A percentile compares a stretch with the other conserved stretches of the same genome.
Conservation (phyloP, 176 grass and related monocot species). For the Bonia amplexicaulis region DNA sequence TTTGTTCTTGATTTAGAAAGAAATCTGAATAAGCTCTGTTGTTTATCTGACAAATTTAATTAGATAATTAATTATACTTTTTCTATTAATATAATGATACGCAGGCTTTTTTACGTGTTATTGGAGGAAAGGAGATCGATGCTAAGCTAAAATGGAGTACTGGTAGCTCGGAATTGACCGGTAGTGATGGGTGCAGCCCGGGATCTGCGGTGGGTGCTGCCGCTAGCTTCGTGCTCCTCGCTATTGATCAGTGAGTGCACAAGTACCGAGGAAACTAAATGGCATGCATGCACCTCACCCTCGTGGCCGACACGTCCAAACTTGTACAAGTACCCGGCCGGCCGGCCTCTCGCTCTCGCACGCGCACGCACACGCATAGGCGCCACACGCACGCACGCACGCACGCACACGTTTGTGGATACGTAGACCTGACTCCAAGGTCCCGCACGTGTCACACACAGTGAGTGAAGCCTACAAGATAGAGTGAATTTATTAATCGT, state of each 20-base stretch:
- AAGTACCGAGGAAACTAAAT: slow-evolving; percentile 3
- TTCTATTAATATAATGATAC: too few relatives aligned
- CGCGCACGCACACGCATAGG: not conserved
- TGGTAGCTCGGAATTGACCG: not conserved
- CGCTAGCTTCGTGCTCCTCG: not conserved
- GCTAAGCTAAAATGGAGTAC: too few relatives aligned
- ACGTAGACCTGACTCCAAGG: not conserved
- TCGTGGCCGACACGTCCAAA: slow-evolving; percentile 27
- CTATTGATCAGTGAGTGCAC: not conserved
- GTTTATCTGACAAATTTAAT: too few relatives aligned
- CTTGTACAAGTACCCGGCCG: not conserved
- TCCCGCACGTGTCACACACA: not conserved
- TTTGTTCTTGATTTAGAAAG: too few relatives aligned
- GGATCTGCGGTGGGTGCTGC: slow-evolving; percentile 20
- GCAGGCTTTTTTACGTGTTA: too few relatives aligned
- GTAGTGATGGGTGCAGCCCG: slow-evolving; percentile 10
- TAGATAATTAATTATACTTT: too few relatives aligned
- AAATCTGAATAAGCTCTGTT: fast-evolving
- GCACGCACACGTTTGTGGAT: not conserved
- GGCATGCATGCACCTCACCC: not conserved
- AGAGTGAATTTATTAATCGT: too few relatives aligned
- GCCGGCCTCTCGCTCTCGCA: not conserved
- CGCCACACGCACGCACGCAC: not conserved
- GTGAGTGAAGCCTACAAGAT: too few relatives aligned
- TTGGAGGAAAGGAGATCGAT: not conserved